Conservation (phyloP, 148 eudicot species). For the Vaccinium vitisidaea region DNA sequence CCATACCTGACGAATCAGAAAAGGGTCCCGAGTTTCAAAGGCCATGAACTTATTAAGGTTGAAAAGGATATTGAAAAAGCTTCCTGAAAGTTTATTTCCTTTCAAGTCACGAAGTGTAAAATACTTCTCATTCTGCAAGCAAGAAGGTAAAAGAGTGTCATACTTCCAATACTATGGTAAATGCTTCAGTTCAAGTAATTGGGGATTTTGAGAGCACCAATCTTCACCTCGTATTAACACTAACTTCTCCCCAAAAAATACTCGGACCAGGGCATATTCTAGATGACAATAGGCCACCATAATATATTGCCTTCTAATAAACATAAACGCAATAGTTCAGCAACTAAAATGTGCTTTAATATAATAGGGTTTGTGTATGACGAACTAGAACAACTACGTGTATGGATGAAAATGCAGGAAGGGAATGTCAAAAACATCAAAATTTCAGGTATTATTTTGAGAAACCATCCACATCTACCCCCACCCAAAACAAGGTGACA, state of each 20-base stretch:
- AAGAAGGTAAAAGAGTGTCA: constrained; percentile 10
- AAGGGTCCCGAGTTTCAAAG: constrained; percentile 95
- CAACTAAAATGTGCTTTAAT: not conserved
- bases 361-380: not conserved
- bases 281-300: not conserved
- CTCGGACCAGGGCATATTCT: not conserved
- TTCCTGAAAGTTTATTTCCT: constrained; percentile 77
- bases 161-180: not conserved
- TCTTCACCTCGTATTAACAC: not conserved
- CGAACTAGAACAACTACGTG: not conserved
- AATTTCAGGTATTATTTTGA: not conserved
- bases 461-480: not conserved
- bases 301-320: not conserved
- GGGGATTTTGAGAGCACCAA: not conserved
- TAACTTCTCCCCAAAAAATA: not conserved
- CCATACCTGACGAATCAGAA: constrained; percentile 91
- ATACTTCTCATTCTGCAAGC: constrained; percentile 71
- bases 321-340: not conserved
- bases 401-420: not conserved
- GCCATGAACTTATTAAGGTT: constrained; percentile 98
- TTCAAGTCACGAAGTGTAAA: constrained; percentile 78
- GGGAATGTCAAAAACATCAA: not conserved
- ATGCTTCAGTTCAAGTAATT: not conserved
- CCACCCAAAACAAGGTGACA: not conserved
- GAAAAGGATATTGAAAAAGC: constrained; percentile 86